These are phyloP conservation scores for Gossypium herbaceum DNA, from an alignment of 345 rosid species.

Conservation along the genomic window DNA sequence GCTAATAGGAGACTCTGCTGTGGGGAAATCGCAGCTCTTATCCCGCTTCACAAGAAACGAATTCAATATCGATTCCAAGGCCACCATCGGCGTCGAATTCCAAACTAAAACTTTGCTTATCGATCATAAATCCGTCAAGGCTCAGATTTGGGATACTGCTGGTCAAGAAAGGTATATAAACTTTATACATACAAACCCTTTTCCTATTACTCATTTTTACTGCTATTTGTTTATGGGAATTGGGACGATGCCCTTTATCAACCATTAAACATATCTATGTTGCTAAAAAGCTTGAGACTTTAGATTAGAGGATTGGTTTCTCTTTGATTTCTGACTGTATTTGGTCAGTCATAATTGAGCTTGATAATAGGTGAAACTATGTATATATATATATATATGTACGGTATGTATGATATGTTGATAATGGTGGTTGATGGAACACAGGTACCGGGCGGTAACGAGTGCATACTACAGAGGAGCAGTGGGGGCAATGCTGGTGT, in stretches of 20 bases:
- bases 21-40: slow-evolving; percentile 38
- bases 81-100: slow-evolving; percentile 37
- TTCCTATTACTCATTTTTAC: background rate
- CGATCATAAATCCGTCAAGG: slow-evolving; percentile 16
- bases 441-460: slow-evolving; percentile 31
- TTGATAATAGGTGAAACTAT: too few species aligned
- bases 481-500: slow-evolving; percentile 27
- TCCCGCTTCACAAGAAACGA: slow-evolving; percentile 42
- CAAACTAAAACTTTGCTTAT: slow-evolving; percentile 13
- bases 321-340: background rate
- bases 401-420: background rate
- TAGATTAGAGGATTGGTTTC: background rate
- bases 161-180: slow-evolving; percentile 23
- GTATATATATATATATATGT: background rate
- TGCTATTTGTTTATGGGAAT: background rate
- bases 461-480: slow-evolving; percentile 34
- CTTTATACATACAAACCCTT: background rate
- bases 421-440: background rate
- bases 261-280: background rate
- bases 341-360: slow-evolving; percentile 6
- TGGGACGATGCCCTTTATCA: background rate
- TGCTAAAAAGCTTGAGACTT: background rate
- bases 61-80: slow-evolving; percentile 44
- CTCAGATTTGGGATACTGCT: slow-evolving; percentile 21
- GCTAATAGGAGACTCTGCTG: slow-evolving; percentile 33